Evolutionary conservation across 805 yeast genomes (phyloP), one percentile per base, ranked within the genome.

Genomic region (Vanderwaltozyma verrucispora): DNA sequence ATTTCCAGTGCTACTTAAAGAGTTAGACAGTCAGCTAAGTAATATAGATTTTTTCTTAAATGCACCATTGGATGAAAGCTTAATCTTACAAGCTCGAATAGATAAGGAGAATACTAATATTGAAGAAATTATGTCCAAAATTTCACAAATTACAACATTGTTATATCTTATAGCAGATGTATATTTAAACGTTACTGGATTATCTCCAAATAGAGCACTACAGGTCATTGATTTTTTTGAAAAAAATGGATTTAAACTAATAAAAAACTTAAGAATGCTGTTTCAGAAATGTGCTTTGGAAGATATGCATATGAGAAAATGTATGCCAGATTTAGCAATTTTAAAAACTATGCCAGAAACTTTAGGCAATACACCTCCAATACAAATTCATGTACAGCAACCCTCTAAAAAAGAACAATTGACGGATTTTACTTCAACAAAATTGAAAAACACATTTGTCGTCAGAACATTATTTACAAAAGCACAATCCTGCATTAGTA

Each of bases 381-480:
- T 65, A 13, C 53, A 69, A 32, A 62, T 75, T 8, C 66, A 64
- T 40, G 56, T 67, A 0, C 63, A 62, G 2, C 68, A 69, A 19
- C 75, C 75, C 0, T 44, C 51, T 4, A 50, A 60, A 33, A 46
- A 64, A 28, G 50, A 52, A 19, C 42, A 54, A 33, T 52, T 62
- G 38, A 56, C 64, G 40, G 69, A 67, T 26, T 68, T 67, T 29
- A 70, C 74, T 0, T 66, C 75, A 29, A 72, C 81, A 1, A 77
- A 75, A 46, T 75, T 65, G 58, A 80, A 80, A 44, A 82, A 81
- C 48, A 60, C 80, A 0, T 57, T 73, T 2, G 75, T 77, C 43
- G 53, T 77, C 10, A 66, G 86, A 37, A 66, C 65, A 42, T 64
- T 77, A 28, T 54, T 65, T 24, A 64, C 69, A 35, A 64, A 72